These are phyloP conservation scores for Pseudohalonectria lignicola DNA, from an alignment of 2,329 filamentous ascomycete genomes.

Conservation along the genomic window DNA sequence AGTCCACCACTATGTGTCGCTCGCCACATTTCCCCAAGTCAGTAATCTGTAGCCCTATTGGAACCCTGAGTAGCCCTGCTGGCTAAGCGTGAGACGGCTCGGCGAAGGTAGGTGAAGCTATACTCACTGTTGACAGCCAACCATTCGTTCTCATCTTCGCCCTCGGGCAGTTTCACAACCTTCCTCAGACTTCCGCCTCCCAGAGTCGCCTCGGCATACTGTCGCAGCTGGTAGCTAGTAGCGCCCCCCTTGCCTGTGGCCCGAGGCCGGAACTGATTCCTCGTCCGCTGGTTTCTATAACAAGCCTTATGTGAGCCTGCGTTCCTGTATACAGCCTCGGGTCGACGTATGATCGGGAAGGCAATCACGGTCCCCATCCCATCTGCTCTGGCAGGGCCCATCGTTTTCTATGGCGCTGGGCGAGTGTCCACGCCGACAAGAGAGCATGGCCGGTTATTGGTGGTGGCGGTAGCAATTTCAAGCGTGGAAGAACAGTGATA, in stretches of 20 bases:
- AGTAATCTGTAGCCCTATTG: no score
- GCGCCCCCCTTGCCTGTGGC: slow-evolving; percentile 75
- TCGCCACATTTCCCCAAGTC: neutral
- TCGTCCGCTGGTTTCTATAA: slow-evolving; percentile 70
- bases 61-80: no score
- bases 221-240: slow-evolving; percentile 81
- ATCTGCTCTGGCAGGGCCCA: neutral
- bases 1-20: slow-evolving; percentile 74
- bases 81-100: neutral
- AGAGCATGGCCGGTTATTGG: no score
- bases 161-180: slow-evolving; percentile 92
- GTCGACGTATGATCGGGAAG: slow-evolving; percentile 13
- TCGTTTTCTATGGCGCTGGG: no score
- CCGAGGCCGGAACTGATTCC: slow-evolving; percentile 85
- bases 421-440: no score
- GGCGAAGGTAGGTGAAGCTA: neutral
- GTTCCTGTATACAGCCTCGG: slow-evolving; percentile 19
- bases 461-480: no score
- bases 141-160: slow-evolving; percentile 97
- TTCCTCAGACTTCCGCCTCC: slow-evolving; percentile 91
- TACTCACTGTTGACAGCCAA: slow-evolving; percentile 83
- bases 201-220: slow-evolving; percentile 95
- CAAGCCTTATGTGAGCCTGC: slow-evolving; percentile 21
- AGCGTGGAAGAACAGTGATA: no score
- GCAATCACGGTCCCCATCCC: neutral